Evolutionary conservation across 2,329 filamentous ascomycete species (phyloP).

Genomic region (Pseudofabraea citricarpa): DNA sequence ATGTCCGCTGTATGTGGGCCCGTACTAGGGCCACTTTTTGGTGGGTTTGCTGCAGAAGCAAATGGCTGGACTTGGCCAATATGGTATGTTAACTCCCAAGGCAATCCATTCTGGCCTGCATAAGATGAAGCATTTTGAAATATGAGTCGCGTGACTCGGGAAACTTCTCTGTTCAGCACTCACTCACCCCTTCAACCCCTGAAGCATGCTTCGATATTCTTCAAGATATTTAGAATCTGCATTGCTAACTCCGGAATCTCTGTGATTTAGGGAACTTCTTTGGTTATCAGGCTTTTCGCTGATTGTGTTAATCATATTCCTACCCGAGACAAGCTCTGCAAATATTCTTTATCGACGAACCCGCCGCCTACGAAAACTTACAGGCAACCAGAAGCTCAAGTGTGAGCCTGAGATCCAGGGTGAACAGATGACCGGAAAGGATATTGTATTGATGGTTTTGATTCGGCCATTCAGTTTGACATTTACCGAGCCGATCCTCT

Average conservation of each 20-base stretch:
- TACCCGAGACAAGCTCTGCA: constrained; percentile 54
- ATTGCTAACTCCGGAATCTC: not conserved
- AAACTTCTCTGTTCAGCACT: constrained; percentile 30
- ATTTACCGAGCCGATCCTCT: constrained; percentile 54
- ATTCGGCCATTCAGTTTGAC: constrained; percentile 55
- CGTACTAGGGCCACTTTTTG: constrained; percentile 55
- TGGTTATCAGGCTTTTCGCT: constrained; percentile 53
- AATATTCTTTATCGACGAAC: constrained; percentile 41
- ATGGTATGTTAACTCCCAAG: constrained; percentile 48
- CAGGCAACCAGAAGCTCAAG: constrained; percentile 44
- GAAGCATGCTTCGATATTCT: not conserved
- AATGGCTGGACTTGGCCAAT: constrained; percentile 55
- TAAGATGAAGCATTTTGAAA: not conserved
- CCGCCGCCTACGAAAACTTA: constrained; percentile 37
- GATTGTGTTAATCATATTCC: constrained; percentile 50
- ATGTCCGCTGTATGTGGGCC: constrained; percentile 39
- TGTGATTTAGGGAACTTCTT: constrained; percentile 47
- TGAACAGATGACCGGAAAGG: constrained; percentile 38
- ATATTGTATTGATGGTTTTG: constrained; percentile 46
- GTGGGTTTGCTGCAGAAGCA: constrained; percentile 51
- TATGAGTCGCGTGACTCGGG: constrained; percentile 23
- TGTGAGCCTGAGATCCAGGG: constrained; percentile 57
- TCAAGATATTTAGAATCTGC: not conserved
- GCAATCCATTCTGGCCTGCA: constrained; percentile 32
- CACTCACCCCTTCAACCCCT: too few relatives aligned